Evolutionary conservation across 768 basidiomycete genomes (phyloP), one percentile per base, ranked within the genome.

Genomic region (Tremella yokohamensis): DNA sequence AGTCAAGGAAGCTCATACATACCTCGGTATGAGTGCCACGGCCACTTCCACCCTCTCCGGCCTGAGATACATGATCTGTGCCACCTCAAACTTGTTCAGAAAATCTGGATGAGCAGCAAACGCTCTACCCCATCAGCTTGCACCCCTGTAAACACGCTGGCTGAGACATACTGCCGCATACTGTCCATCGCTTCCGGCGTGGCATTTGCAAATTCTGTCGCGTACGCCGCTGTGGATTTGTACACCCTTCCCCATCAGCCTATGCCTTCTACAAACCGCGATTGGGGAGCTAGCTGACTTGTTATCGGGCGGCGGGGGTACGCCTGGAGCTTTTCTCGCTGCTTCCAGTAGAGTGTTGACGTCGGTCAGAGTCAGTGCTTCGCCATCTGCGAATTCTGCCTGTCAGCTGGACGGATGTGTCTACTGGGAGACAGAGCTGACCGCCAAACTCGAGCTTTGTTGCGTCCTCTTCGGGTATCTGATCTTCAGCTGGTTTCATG

Each of bases 371-470:
- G 69, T 73, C 18, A 73, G 47, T 11, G 69, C 64, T 59, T 73
- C 72, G n/a, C 69, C 72, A 47, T 70, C 65, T 29, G 69, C 69
- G 25, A 69, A 70, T 12, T 68, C 72, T 70, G 49, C 20, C 4
- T 34, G 50, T 16, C 40, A 38, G 16, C 20, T n/a, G 4, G 42
- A 37, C 29, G 13, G 11, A 25, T 29, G 15, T 6, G 42, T 45
- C 7, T 22, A 45, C 24, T 20, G n/a, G n/a, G n/a, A n/a, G n/a
- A 53, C 19, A 1, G 2, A 18, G 49, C 66, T 65, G 22, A 68
- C 70, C 70, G 53, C 72, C 72, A 49, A 70, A 73, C 60, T 73
- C 69, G 39, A 70, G 58, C 56, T 73, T 73, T 12, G 72, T 70
- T 26, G 72, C 72, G 58, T 73, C 72, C 51, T 73, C 72, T 39